Evolutionary conservation across 129 eudicot species (phyloP).

Genomic region (Tanacetum coccineum): DNA sequence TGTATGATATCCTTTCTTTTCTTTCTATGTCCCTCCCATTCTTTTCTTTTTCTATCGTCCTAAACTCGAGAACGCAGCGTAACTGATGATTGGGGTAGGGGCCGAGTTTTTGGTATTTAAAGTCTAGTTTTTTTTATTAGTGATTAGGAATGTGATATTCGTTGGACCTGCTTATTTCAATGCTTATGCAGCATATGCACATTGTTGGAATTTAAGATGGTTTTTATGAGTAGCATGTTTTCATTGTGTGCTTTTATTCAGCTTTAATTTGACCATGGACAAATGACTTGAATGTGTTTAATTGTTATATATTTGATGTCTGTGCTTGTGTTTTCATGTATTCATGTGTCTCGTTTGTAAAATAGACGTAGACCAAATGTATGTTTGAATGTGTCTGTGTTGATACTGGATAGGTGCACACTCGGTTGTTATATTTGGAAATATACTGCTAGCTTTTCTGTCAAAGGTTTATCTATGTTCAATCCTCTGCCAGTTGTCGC

Average conservation of each 20-base stretch:
- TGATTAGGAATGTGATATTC: conserved; percentile 13
- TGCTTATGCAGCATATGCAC: conserved; percentile 13
- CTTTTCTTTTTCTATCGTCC: no score
- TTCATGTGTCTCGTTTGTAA: conserved; percentile 13
- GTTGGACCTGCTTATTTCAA: conserved; percentile 5
- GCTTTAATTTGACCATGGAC: conserved; percentile 1
- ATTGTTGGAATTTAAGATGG: conserved; percentile 9
- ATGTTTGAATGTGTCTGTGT: background rate
- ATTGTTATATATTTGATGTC: conserved; percentile 1
- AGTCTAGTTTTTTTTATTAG: conserved; percentile 1
- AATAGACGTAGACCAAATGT: background rate
- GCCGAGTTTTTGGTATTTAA: conserved; percentile 16
- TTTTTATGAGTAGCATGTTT: conserved; percentile 4
- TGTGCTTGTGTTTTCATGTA: background rate
- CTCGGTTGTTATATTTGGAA: background rate
- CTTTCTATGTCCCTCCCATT: no score
- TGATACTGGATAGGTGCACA: conserved; percentile 7
- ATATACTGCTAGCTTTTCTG: conserved; percentile 3
- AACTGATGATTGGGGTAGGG: conserved; percentile 29
- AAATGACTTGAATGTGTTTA: background rate
- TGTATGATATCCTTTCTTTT: no score
- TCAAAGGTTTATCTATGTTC: conserved; percentile 9
- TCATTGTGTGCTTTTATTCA: conserved; percentile 10
- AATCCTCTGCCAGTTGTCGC: conserved; percentile 5
- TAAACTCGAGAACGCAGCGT: no score